Evolutionary conservation across 208 protist species (phyloP), one percentile per base, ranked within the genome.

Genomic region (Trypanosoma caninum): DNA sequence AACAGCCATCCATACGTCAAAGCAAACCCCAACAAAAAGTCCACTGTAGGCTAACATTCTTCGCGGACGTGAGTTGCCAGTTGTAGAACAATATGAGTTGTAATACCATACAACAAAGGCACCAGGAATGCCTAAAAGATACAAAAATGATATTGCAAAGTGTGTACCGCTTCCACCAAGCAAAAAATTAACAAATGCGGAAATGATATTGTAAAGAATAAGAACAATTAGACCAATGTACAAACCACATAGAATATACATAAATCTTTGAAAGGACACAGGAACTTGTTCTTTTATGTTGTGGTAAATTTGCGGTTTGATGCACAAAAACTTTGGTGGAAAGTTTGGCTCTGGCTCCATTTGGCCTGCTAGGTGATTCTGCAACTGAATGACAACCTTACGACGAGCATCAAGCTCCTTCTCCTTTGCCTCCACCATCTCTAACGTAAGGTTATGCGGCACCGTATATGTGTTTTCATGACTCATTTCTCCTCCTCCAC

Each of bases 71-170:
- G 74, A 84, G 14, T 46, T 11, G 22, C 78, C 58, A 6, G 66
- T 58, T 1, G 74, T 72, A 16, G 75, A 78, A 51, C 52, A 74
- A 69, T 94, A 94, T 1, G 73, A 68, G 59, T 89, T 91, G 72
- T 84, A 94, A 67, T 94, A 94, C 87, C 87, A 94, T 20, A 78
- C 13, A 47, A 91, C 74, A 72, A 78, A 94, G 25, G 74, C 83
- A 2, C 87, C 87, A 42, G 87, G 87, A 44, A 94, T 54, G 23
- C 87, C 87, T 11, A 94, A 52, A 22, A 94, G 69, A 45, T 91
- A 94, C 10, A 94, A 47, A 52, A 91, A 94, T 0, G 87, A 94
- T n/a, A 94, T 53, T 3, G 74, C 83, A 74, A 94, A 91, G 23
- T 90, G 81, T 27, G 81, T 33, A 18, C 61, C 64, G 45, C 52